phyloP scores from a whole-genome alignment of 805 yeast species.

The Pichia nakasei region DNA sequence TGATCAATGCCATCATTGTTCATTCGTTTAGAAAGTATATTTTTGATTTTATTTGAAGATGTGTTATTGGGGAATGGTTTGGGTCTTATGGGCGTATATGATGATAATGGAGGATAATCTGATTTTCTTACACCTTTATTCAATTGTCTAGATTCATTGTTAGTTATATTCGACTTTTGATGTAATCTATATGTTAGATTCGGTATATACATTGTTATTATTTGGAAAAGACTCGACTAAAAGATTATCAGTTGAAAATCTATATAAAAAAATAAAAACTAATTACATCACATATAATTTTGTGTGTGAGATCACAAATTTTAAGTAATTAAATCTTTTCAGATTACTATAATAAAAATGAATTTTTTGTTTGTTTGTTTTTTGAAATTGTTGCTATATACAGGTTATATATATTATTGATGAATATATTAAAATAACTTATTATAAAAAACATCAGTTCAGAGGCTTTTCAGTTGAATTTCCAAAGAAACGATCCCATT shows the following conservation, averaged over 20 bases:
- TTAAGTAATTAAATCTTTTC: no score
- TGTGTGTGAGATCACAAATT: no score
- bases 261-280: no score
- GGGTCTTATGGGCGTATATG: slow-evolving; percentile 4
- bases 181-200: slow-evolving; percentile 17
- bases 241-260: no score
- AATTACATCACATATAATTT: no score
- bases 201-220: slow-evolving; percentile 38
- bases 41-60: background rate
- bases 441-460: background rate
- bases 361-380: no score
- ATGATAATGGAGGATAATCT: slow-evolving; percentile 11
- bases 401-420: no score
- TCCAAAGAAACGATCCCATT: slow-evolving; percentile 69
- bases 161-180: background rate
- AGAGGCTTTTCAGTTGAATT: slow-evolving; percentile 17
- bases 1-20: slow-evolving; percentile 8
- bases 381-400: no score
- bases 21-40: background rate
- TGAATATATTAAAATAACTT: no score
- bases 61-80: slow-evolving; percentile 6
- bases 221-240: background rate
- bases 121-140: slow-evolving; percentile 11
- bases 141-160: background rate
- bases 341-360: no score